Evolutionary conservation across 2,329 filamentous ascomycete genomes (phyloP), one percentile per base, ranked within the genome.

Genomic region (Colletotrichum gigasporum): DNA sequence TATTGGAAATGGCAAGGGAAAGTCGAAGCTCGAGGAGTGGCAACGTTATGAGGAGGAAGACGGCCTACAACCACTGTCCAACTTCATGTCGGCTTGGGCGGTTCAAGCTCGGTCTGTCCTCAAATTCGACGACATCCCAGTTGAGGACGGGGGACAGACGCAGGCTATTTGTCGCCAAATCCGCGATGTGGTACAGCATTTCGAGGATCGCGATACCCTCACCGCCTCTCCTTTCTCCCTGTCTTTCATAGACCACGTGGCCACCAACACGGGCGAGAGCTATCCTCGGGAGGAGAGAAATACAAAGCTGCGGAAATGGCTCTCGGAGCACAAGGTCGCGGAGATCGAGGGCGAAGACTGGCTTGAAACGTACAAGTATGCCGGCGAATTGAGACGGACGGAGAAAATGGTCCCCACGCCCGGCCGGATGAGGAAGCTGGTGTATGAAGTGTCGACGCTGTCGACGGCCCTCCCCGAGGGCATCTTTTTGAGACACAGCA

Each of bases 401-500:
- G 37, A n/a, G 39, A 32, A 14, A 6, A 9, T 12, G 2, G 26
- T 4, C 16, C 9, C 12, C 10, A 18, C 5, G 65, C 24, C 11
- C 3, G 22, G 44, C 12, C 79, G 84, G 3, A 84, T 85, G 78
- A 83, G 80, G 67, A 74, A 78, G 24, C 69, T 86, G 5, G 75
- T 82, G 22, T 77, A 72, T 5, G 83, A 86, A 58, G 68, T 85
- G 8, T 76, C 80, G 1, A 78, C 73, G 1, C 72, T 87, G 37
- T 74, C 75, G 16, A 79, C 80, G 0, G 78, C 79, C 4, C 75
- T 87, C 0, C 83, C 84, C 1, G 77, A 80, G 8, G 83, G 83
- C 3, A 84, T 87, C 20, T 86, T 79, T 60, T 77, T 87, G 18
- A 77, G 79, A 8, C 78, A 84, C 58, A 79, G 78, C 12, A 70